Base-by-base conservation (phyloP, 805 yeast species). In the Cyberlindnera petersonii region DNA sequence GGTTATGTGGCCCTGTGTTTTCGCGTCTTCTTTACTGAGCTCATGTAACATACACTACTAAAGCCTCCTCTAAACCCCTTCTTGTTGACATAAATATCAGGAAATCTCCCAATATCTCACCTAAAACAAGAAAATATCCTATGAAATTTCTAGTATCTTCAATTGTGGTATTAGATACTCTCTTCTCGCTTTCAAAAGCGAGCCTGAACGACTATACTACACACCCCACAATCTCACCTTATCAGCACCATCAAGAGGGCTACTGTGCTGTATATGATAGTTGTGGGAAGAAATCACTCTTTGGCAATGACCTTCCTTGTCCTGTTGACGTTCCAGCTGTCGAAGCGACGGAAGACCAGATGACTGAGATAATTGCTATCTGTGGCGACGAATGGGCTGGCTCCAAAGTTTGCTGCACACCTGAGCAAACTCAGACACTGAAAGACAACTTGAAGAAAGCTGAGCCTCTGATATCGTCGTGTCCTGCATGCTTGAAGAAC, bases 401-500 rank as follows among this genome's bases (percentile, higher is more conserved):
- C 13, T 58, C 59, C 0, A 63, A 69, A 2, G 71, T 81, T 3
- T 91, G 98, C 59, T 91, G 98, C 56, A 73, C 84, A 8, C 49
- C 61, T 17, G 75, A 65, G 14, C 97, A 89, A 55, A 60, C 84
- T 6, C 47, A 56, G 0, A 66, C 68, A 27, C 64, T 91, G 34
- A 73, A 73, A 48, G 64, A 69, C 26, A 81, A 80, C 51, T 59
- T 84, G 40, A 75, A 79, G 63, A 84, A 81, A 49, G 95, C 86
- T 17, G 94, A 82, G 47, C 77, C 86, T 2, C 59, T 86, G 41
- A 82, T 89, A 34, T 82, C 95, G 4, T 82, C 95, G 3, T 84
- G 98, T 60, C 97, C 97, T 3, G 98, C 98, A 0, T 91, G 98
- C 59, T 69, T 75, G 41, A 79, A 77, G 60, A 91, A 91, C 66